Percentiles rank a stretch among this genome's conserved stretches.
Evolutionary conservation across 352 stramenopile genomes (phyloP).

Genomic region (Globisporangium solare): DNA sequence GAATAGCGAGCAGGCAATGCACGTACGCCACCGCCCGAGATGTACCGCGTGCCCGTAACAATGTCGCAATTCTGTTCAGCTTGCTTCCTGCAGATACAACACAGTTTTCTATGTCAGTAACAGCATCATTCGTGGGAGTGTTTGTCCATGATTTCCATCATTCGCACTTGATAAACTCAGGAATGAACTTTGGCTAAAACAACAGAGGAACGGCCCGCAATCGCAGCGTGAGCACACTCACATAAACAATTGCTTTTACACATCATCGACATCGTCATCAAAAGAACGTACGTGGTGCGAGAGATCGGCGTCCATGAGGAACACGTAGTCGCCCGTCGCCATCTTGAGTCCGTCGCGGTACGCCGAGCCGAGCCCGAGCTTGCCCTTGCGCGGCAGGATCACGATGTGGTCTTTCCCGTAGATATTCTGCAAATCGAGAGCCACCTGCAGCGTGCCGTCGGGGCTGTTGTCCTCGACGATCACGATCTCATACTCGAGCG

Average conservation of each 20-base stretch:
- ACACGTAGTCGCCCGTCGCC: constrained; percentile 91
- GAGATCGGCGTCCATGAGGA: constrained; percentile 99
- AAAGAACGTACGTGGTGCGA: constrained; percentile 89
- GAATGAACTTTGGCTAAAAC: constrained; percentile 94
- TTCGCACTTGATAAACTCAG: constrained; percentile 82
- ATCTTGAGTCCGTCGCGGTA: constrained; percentile 95
- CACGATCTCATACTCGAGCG: constrained; percentile 94
- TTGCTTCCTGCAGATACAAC: constrained; percentile 44
- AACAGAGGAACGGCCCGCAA: background rate
- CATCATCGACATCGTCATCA: too few species aligned
- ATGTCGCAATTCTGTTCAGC: constrained; percentile 88
- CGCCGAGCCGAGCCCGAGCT: constrained; percentile 94
- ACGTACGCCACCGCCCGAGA: constrained; percentile 89
- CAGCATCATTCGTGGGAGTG: background rate
- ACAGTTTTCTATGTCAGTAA: background rate
- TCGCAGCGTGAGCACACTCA: background rate
- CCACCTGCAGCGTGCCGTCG: constrained; percentile 95
- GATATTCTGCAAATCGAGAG: constrained; percentile 85
- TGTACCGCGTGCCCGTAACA: constrained; percentile 96
- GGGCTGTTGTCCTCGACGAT: constrained; percentile 98
- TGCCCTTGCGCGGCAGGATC: constrained; percentile 93
- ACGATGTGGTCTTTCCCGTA: constrained; percentile 90
- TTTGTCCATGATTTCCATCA: background rate
- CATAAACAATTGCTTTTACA: background rate
- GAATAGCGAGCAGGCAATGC: background rate